Evolutionary conservation across 352 stramenopile species (phyloP).

Genomic region (Phytophthora megakarya): DNA sequence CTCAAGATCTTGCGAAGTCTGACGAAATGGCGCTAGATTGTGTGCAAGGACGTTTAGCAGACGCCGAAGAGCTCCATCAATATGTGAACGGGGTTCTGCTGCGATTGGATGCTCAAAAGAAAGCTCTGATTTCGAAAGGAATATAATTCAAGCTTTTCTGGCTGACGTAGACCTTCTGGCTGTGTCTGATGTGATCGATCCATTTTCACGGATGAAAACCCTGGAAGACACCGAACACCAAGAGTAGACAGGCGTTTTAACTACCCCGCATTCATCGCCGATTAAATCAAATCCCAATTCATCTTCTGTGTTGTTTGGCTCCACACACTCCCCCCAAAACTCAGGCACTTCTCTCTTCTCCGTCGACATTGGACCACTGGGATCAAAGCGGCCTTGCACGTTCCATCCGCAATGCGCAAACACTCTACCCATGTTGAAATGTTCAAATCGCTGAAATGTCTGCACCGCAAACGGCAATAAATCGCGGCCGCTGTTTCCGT

Average conservation of each 20-base stretch:
- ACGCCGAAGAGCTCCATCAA: too few relatives aligned
- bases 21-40: too few relatives aligned
- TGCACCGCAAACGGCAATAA: neutral
- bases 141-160: too few relatives aligned
- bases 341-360: neutral
- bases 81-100: too few relatives aligned
- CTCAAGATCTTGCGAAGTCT: too few relatives aligned
- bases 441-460: neutral
- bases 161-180: too few relatives aligned
- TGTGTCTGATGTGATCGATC: neutral
- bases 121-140: too few relatives aligned
- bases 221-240: slow-evolving; percentile 7
- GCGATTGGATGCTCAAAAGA: too few relatives aligned
- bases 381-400: neutral
- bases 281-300: neutral
- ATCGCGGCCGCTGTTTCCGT: neutral
- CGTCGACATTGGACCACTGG: slow-evolving; percentile 1
- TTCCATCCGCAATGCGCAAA: slow-evolving; percentile 6
- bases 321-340: neutral
- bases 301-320: neutral
- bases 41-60: too few relatives aligned
- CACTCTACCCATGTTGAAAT: slow-evolving; percentile 1
- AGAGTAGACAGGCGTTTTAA: slow-evolving; percentile 1
- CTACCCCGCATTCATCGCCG: neutral
- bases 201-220: neutral